Base-by-base conservation (phyloP, 1,284 basidiomycete genomes). In the Cutaneotrichosporon mucoides region DNA sequence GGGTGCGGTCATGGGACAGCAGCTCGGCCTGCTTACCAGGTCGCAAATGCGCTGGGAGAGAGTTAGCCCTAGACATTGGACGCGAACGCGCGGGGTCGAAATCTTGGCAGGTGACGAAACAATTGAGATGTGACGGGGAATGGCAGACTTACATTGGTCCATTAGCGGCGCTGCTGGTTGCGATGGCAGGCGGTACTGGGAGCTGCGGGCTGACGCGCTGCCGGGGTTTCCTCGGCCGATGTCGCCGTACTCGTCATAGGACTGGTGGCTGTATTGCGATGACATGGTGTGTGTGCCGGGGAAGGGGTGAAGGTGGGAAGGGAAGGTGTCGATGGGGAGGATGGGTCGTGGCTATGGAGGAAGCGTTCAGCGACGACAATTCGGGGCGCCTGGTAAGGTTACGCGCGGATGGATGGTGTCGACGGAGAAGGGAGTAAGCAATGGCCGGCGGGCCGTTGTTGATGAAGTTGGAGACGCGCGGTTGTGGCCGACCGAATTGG, bases 11-110 rank as follows among this genome's bases (percentile, higher is more conserved):
- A 78, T 97, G 91, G 1, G 90, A 92, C 62, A 98, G 86, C 7
- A 99, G 84, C 7, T 92, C 86, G 3, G 94, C 95, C 69, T 93
- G 87, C 57, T 89, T 89, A 49, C 96, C 96, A 15, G 94, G 94
- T 42, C 88, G 86, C 45, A 99, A 85, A 79, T 99, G 95, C 45
- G 92, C 77, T 78, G 53, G 11, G 24, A 7, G 45, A 48, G 36
- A 54, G 53, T 24, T 24, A 24, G 24, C 24, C 24, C 24, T 24
- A 24, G 24, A 24, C 24, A 24, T 24, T 24, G 24, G 24, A 24
- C 24, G 24, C 24, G 24, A 24, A 24, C 24, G 24, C 24, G 24
- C 24, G 24, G 24, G 24, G 24, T 24, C 24, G 24, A 24, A 24
- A 24, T n/a, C 12, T 48, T 48, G 33, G 46, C 33, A n/a, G 33